Conservation (phyloP, 306 rosid species). For the Prunus persica region DNA sequence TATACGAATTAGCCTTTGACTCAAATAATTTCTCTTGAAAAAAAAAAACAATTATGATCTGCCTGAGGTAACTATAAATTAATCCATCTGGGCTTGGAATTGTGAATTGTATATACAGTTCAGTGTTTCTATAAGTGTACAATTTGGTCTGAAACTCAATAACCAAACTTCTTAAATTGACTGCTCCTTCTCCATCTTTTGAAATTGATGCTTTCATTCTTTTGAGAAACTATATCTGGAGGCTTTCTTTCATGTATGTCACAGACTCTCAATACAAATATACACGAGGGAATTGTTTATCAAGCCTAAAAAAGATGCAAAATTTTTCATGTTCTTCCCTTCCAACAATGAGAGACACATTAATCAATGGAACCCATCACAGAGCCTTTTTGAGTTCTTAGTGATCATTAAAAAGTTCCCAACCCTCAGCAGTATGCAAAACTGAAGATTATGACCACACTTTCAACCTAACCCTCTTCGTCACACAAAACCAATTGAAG, state of each 20-base stretch:
- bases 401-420: no score
- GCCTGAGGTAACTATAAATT: neutral
- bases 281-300: neutral
- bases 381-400: no score
- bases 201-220: neutral
- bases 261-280: neutral
- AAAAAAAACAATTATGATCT: no score
- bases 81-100: no score
- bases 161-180: neutral
- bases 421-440: no score
- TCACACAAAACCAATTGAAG: slow-evolving; percentile 15
- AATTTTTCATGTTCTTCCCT: neutral
- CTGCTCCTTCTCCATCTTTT: neutral
- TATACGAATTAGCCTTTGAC: no score
- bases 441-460: neutral
- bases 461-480: slow-evolving; percentile 17
- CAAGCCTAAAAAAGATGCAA: neutral
- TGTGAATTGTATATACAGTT: no score
- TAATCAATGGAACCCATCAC: no score
- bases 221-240: neutral
- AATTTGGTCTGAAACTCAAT: neutral
- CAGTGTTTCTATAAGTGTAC: no score
- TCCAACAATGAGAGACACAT: no score
- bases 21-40: no score
- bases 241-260: neutral